These are phyloP conservation scores for Laguncularia racemosa DNA, from an alignment of 345 rosid genomes.

Conservation along the genomic window DNA sequence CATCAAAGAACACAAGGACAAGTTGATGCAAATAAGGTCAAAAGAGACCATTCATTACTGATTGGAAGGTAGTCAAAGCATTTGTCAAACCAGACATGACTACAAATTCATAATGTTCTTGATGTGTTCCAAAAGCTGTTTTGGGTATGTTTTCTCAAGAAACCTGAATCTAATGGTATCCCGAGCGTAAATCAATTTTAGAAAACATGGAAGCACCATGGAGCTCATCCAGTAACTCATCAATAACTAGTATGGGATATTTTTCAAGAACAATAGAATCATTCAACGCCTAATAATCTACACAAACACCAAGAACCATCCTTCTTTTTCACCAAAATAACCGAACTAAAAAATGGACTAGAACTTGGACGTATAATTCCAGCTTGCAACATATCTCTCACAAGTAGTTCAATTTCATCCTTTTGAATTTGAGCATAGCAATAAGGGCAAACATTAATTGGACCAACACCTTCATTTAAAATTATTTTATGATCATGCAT, in stretches of 20 bases:
- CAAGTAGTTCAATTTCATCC: neutral
- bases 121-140: neutral
- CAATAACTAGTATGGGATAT: neutral
- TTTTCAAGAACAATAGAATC: neutral
- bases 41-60: neutral
- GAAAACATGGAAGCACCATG: neutral
- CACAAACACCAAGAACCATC: neutral
- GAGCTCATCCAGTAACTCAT: too few relatives aligned
- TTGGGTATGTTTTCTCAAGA: neutral
- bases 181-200: neutral
- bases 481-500: too few relatives aligned
- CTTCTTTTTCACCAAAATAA: neutral
- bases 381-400: neutral
- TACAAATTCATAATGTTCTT: neutral
- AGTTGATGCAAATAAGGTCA: neutral
- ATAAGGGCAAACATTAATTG: too few relatives aligned
- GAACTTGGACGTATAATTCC: neutral
- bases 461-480: too few relatives aligned
- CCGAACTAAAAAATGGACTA: neutral
- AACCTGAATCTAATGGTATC: neutral
- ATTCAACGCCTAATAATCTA: neutral
- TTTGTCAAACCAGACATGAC: neutral
- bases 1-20: neutral
- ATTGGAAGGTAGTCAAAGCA: too few relatives aligned
- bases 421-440: neutral